Evolutionary conservation across 2,329 filamentous ascomycete species (phyloP), one percentile per base, ranked within the genome.

Genomic region (Canariomyces notabilis): DNA sequence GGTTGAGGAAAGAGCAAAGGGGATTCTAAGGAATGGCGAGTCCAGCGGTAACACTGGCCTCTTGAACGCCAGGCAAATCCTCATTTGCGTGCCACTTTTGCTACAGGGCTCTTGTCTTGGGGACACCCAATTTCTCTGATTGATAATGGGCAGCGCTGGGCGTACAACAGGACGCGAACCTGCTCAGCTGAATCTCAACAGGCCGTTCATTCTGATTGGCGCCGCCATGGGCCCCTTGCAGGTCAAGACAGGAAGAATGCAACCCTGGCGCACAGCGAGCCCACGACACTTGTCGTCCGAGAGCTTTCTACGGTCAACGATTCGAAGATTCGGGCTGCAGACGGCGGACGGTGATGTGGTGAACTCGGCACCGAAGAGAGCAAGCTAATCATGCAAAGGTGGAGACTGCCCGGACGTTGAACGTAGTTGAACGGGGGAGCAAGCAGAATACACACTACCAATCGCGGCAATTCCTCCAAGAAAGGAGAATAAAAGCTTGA

Each of bases 181-280:
- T 33, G 32, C 32, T n/a, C 14, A 33, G 33, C 15, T 19, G 33
- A 35, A 19, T 18, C 33, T 35, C 12, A 9, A 6, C 5, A 15
- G 36, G 6, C 18, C 11, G 20, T 5, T 20, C 11, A n/a, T 9
- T 29, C 15, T 50, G 48, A 46, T 50, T 49, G 47, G 47, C 9
- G 35, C 20, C 20, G 38, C 15, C 6, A 16, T n/a, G 15, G n/a
- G 9, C 11, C 39, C 38, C 42, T 42, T 46, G 47, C 42, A 45
- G 43, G 6, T 26, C 26, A 15, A 50, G 44, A 50, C 48, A 39
- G 43, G 29, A 22, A 19, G 26, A 46, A 50, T 46, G 44, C 36
- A 41, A 50, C 43, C 39, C 34, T 42, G 47, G 47, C 26, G 15
- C n/a, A 19, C 19, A 6, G 18, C 19, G 31, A 36, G 18, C 40